Percentiles rank a stretch among this genome's conserved stretches.
These are phyloP conservation scores for Aspergillus sergii DNA, from an alignment of 2,329 filamentous ascomycete species.

Conservation along the genomic window DNA sequence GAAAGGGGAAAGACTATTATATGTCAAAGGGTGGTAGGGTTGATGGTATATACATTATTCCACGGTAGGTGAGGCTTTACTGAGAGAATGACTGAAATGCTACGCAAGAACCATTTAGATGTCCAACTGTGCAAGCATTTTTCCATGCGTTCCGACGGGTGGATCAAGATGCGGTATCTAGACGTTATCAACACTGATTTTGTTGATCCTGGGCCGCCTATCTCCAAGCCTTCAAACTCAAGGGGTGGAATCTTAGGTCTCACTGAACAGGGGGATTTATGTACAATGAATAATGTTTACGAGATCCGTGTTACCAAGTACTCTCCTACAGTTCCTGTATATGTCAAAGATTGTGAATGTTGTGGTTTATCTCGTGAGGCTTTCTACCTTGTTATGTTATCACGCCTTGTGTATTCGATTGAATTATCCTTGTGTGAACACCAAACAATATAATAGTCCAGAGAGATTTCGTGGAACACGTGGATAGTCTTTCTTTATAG, in stretches of 20 bases:
- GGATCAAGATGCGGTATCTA: background rate
- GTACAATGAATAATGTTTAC: background rate
- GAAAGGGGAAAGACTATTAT: background rate
- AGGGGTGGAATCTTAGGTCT: background rate
- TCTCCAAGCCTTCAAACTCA: background rate
- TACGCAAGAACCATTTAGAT: background rate
- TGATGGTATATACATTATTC: background rate
- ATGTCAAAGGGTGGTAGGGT: background rate
- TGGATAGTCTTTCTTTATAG: no score
- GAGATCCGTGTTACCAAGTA: background rate
- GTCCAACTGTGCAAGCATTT: background rate
- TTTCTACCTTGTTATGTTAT: background rate
- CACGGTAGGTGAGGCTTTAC: background rate
- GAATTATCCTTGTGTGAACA: background rate
- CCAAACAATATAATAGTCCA: no score
- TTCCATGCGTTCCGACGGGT: background rate
- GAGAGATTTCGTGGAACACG: no score
- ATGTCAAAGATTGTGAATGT: no score
- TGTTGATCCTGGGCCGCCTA: background rate
- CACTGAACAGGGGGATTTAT: background rate
- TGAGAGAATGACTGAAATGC: background rate
- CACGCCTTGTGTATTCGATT: background rate
- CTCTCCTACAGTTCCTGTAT: no score
- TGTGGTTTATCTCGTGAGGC: background rate
- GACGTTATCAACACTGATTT: background rate